Evolutionary conservation across 2,329 filamentous ascomycete species (phyloP).

Genomic region (Claviceps sp.): DNA sequence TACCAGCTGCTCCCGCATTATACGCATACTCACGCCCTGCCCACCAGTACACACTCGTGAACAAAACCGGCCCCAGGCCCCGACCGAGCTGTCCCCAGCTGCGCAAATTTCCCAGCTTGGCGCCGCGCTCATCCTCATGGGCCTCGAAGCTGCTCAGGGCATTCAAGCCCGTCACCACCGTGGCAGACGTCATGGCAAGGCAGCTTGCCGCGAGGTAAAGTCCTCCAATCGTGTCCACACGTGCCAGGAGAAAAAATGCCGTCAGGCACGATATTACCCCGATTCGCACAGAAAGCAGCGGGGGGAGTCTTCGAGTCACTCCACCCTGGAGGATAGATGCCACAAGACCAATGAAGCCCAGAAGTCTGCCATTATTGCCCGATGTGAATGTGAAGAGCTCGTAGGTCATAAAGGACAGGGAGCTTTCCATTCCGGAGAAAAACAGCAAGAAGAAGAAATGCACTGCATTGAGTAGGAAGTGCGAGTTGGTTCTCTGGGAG

Average conservation of each 20-base stretch:
- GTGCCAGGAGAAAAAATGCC: slow-evolving; percentile 68
- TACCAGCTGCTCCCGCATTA: slow-evolving; percentile 63
- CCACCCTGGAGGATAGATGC: slow-evolving; percentile 87
- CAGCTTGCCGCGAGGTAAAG: slow-evolving; percentile 75
- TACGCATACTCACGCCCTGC: slow-evolving; percentile 82
- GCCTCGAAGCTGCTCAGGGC: slow-evolving; percentile 87
- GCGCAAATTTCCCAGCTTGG: slow-evolving; percentile 72
- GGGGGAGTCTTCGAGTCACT: slow-evolving; percentile 74
- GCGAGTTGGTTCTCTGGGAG: slow-evolving; percentile 61
- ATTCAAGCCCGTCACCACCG: slow-evolving; percentile 88
- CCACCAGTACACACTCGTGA: slow-evolving; percentile 98
- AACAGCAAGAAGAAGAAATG: slow-evolving; percentile 91
- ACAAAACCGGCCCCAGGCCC: slow-evolving; percentile 74
- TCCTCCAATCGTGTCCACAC: slow-evolving; percentile 50
- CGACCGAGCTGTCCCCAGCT: slow-evolving; percentile 77
- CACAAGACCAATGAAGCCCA: slow-evolving; percentile 83
- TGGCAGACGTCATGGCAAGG: slow-evolving; percentile 80
- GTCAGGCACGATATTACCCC: slow-evolving; percentile 65
- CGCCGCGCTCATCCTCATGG: slow-evolving; percentile 62
- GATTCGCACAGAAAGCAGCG: slow-evolving; percentile 63
- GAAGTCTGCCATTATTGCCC: slow-evolving; percentile 66
- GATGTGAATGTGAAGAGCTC: slow-evolving; percentile 78
- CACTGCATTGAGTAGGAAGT: slow-evolving; percentile 65
- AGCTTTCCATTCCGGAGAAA: slow-evolving; percentile 97
- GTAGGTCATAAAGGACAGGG: slow-evolving; percentile 92